phyloP scores from a whole-genome alignment of 2,329 filamentous ascomycete species.

The Onygenales sp. region DNA sequence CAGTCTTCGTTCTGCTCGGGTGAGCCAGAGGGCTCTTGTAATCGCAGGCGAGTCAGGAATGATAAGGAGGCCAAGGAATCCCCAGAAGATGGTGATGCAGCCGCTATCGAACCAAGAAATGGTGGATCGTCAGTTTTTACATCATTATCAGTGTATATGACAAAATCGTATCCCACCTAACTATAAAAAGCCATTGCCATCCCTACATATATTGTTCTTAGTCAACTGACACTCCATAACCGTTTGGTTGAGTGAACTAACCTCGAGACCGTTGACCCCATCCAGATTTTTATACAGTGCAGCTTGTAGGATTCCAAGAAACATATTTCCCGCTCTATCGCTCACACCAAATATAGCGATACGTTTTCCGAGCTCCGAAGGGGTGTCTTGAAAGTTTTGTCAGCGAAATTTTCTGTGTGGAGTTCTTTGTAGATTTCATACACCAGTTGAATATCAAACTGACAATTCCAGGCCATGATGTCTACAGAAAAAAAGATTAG shows the following conservation, averaged over 20 bases:
- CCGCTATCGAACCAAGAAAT: background rate
- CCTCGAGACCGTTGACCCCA: background rate
- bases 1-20: conserved; percentile 8
- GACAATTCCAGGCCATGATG: conserved; percentile 24
- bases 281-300: conserved; percentile 13
- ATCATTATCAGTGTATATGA: too few relatives aligned
- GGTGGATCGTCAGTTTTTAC: too few relatives aligned
- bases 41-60: conserved; percentile 14
- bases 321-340: conserved; percentile 11
- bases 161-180: background rate
- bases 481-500: background rate
- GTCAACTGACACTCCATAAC: background rate
- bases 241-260: background rate
- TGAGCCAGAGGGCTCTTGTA: conserved; percentile 13
- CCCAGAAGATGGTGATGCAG: conserved; percentile 12
- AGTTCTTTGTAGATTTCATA: background rate
- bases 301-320: conserved; percentile 12
- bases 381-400: background rate
- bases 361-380: conserved; percentile 9
- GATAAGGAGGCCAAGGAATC: conserved; percentile 10
- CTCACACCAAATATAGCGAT: conserved; percentile 13
- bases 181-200: background rate
- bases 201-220: background rate
- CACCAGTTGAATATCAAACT: conserved; percentile 14
- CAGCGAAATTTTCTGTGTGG: background rate